These are phyloP conservation scores for Lachancea lanzarotensis DNA, from an alignment of 805 yeast species.

Conservation along the genomic window DNA sequence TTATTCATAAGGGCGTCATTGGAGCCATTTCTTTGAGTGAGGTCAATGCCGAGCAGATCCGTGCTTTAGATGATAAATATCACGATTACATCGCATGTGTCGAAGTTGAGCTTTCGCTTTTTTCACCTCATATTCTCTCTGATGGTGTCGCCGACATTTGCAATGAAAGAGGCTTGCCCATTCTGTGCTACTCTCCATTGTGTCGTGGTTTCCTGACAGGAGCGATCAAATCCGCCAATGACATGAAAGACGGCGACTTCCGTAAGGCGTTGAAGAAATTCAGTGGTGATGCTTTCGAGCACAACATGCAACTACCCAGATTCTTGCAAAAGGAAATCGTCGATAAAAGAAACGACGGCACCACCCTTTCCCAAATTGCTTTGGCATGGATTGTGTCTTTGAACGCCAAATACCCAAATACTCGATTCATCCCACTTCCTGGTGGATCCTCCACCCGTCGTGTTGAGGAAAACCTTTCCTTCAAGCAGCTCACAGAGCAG, in stretches of 20 bases:
- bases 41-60: constrained; percentile 54
- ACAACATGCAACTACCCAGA: constrained; percentile 47
- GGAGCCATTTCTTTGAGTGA: constrained; percentile 74
- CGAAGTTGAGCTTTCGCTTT: constrained; percentile 74
- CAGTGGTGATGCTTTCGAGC: constrained; percentile 45
- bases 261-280: constrained; percentile 51
- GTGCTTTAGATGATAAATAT: constrained; percentile 47
- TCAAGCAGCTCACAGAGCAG: not conserved
- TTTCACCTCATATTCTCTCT: constrained; percentile 51
- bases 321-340: constrained; percentile 39
- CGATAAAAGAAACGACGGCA: constrained; percentile 44
- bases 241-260: constrained; percentile 52
- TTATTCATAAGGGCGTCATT: constrained; percentile 56
- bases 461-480: constrained; percentile 48
- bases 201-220: constrained; percentile 78
- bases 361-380: constrained; percentile 61
- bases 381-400: constrained; percentile 56
- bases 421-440: constrained; percentile 73
- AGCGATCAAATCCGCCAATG: constrained; percentile 37
- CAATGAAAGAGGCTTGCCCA: constrained; percentile 54
- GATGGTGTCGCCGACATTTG: constrained; percentile 62
- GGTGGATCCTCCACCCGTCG: constrained; percentile 58
- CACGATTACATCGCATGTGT: constrained; percentile 53
- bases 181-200: constrained; percentile 78
- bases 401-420: constrained; percentile 33